Conservation (phyloP, 202 grass and related monocot genomes). For the Eragrostis tef region DNA sequence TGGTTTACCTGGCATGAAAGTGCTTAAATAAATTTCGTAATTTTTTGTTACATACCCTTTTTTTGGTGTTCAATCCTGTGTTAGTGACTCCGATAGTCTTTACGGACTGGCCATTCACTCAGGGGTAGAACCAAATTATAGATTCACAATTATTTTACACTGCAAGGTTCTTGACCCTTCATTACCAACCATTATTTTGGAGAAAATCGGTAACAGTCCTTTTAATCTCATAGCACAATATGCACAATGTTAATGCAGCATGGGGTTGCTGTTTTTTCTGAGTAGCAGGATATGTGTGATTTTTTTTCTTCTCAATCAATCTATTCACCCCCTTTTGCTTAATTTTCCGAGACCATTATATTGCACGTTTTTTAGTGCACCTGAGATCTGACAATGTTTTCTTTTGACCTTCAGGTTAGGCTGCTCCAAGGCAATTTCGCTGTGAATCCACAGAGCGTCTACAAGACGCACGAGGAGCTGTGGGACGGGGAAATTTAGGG, state of each 20-base stretch:
- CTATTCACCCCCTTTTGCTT: not conserved
- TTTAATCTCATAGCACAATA: not conserved
- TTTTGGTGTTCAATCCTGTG: no score
- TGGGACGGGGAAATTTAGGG: slow-evolving; percentile 73
- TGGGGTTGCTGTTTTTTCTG: not conserved
- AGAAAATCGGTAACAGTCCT: no score
- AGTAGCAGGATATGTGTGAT: not conserved
- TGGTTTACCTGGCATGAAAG: no score
- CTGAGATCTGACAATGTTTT: not conserved
- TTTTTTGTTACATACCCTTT: no score
- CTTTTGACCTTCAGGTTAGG: slow-evolving; percentile 56
- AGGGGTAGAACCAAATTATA: no score
- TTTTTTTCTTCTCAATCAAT: not conserved
- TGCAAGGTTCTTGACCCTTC: no score
- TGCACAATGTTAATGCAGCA: not conserved
- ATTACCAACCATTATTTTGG: no score
- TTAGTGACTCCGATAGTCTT: no score
- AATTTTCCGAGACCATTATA: not conserved
- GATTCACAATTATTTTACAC: no score
- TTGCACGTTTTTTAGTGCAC: not conserved
- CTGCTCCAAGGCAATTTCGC: slow-evolving; percentile 57
- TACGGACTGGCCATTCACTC: no score
- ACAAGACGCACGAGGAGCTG: slow-evolving; percentile 74
- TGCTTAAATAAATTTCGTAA: no score
- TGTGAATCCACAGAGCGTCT: slow-evolving; percentile 58